Evolutionary conservation across 2,329 filamentous ascomycete species (phyloP), one percentile per base, ranked within the genome.

Genomic region (Fusarium dimerum): DNA sequence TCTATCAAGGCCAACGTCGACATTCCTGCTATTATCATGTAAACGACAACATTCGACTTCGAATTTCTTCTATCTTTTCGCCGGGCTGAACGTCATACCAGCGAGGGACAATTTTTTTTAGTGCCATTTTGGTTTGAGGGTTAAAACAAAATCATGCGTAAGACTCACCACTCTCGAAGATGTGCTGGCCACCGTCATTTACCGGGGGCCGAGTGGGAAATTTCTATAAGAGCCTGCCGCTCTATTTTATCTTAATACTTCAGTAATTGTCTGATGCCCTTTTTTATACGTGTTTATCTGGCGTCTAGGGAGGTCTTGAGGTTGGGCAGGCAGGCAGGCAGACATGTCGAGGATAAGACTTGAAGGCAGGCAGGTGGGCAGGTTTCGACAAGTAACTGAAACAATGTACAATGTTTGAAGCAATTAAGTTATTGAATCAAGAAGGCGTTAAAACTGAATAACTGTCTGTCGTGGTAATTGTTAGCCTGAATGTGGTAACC

Each of bases 1-100:
- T 94, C 88, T 73, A 97, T 99, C 83, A 97, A 97, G 84, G 85
- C 88, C 68, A 99, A 99, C 74, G 90, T 99, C 67, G 94, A 99
- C 74, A 84, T 83, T 29, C 84, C 84, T 20, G 83, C 84, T 55
- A 86, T 87, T 61, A 87, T 87, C 69, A 87, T 87, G 84, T 87
- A 79, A 78, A 54, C 51, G 78, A 77, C 52, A 51, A 47, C 45
- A 44, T 47, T 3, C 36, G 43, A 56, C 16, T 45, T 39, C 43
- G 50, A 42, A 36, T 46, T 40, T 42, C 45, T 34, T 41, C 38
- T 40, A 39, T n/a, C n/a, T n/a, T n/a, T n/a, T n/a, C 38, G 43
- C 39, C 51, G 53, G 20, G 47, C 44, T 63, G 62, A 53, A 65
- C 53, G 60, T 45, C 62, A 65, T 42, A 62, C 60, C 57, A 57